Percentiles rank a stretch among this genome's conserved stretches.
Evolutionary conservation across 148 eudicot genomes (phyloP).

Genomic region (Dianthus caryophyllus): DNA sequence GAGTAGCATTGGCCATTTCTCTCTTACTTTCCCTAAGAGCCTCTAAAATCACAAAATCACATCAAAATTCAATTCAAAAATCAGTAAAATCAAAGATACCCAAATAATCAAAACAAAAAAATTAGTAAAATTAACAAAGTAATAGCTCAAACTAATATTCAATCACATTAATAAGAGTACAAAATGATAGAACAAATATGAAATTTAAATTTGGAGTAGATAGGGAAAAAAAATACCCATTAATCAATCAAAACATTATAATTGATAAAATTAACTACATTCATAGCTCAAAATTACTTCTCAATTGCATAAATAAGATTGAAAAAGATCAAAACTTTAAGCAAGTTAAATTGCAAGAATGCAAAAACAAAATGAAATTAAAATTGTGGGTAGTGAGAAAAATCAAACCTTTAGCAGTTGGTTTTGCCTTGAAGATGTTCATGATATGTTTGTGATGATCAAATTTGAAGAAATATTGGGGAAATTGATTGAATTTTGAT

Average conservation of each 20-base stretch:
- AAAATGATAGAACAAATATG: too few species aligned
- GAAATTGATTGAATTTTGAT: not conserved
- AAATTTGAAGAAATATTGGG: not conserved
- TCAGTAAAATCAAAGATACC: conserved; percentile 4
- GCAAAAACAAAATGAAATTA: not conserved
- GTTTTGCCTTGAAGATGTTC: conserved; percentile 73
- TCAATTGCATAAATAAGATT: not conserved
- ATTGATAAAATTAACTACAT: too few species aligned
- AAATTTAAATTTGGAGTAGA: too few species aligned
- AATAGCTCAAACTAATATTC: not conserved
- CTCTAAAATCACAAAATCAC: conserved; percentile 40
- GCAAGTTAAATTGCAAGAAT: not conserved
- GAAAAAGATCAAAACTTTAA: not conserved
- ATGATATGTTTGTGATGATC: conserved; percentile 11
- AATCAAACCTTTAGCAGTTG: conserved; percentile 76
- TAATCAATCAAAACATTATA: too few species aligned
- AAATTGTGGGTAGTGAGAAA: conserved; percentile 30
- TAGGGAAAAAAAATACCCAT: too few species aligned
- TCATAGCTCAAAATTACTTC: not conserved
- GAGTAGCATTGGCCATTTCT: conserved; percentile 89
- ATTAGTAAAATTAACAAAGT: not conserved
- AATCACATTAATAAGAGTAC: too few species aligned
- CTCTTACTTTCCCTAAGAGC: conserved; percentile 85
- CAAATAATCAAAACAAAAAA: not conserved
- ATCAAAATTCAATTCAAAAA: not conserved